A percentile compares a stretch with the other conserved stretches of the same genome.
Conservation (phyloP, 345 rosid genomes). For the Eucalyptus pumila region DNA sequence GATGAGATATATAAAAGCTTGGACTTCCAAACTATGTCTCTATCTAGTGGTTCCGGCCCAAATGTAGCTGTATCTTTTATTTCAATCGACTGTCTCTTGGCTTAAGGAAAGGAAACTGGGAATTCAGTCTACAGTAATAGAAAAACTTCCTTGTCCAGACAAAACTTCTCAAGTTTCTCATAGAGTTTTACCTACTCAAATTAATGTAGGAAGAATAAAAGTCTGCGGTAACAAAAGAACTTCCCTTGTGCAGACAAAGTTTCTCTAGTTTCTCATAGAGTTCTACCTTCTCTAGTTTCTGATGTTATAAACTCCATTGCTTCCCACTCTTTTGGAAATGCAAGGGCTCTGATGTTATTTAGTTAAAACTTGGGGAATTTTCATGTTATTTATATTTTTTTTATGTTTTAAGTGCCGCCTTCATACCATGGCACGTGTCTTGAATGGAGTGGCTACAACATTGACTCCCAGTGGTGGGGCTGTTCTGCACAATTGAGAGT, state of each 20-base stretch:
- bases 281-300: not conserved
- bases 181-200: not conserved
- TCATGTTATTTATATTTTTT: not conserved
- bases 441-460: not conserved
- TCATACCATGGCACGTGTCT: not conserved
- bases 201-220: not conserved
- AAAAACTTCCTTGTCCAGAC: not conserved
- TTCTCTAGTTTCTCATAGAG: not conserved
- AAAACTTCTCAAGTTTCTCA: not conserved
- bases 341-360: not conserved
- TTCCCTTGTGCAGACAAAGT: not conserved
- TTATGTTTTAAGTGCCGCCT: not conserved
- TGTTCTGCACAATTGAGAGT: not conserved
- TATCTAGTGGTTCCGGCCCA: not conserved
- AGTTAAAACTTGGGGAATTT: not conserved
- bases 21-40: not conserved
- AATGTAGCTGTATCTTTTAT: not conserved
- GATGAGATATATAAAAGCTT: not conserved
- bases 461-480: not conserved
- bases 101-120: not conserved
- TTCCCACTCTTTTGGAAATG: not conserved
- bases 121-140: not conserved
- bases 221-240: not conserved
- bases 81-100: not conserved
- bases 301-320: not conserved